Conservation (phyloP, 192 early-diverging fungal genomes). For the Thoreauomyces humboldtii region DNA sequence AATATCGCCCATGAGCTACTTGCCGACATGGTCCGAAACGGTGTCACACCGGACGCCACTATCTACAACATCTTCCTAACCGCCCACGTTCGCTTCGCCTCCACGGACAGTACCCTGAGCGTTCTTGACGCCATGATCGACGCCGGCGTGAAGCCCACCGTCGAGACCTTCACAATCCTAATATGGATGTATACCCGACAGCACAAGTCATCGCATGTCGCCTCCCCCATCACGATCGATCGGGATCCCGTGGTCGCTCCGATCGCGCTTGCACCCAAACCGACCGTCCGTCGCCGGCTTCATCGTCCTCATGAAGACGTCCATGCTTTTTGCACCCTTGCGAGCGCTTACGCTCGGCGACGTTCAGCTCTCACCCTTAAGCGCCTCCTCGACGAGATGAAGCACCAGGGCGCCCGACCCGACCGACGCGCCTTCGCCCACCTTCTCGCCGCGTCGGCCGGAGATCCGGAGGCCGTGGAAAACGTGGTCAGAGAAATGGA, state of each 20-base stretch:
- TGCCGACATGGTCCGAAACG: conserved; percentile 9
- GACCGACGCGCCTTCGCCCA: neutral
- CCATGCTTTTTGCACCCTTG: conserved; percentile 2
- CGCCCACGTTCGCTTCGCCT: conserved; percentile 12
- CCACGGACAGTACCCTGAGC: neutral
- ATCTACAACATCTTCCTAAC: conserved; percentile 16
- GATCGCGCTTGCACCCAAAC: neutral
- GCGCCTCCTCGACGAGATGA: conserved; percentile 4
- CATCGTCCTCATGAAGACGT: neutral
- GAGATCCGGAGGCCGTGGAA: no score
- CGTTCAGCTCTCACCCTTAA: neutral
- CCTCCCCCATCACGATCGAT: neutral
- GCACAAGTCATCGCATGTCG: neutral
- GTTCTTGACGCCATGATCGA: conserved; percentile 8
- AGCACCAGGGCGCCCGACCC: neutral
- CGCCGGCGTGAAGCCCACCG: conserved; percentile 6
- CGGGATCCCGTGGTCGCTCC: neutral
- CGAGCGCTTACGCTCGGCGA: conserved; percentile 3
- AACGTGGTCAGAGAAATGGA: no score
- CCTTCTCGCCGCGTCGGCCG: neutral
- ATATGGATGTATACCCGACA: conserved; percentile 17
- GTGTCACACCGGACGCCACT: conserved; percentile 15
- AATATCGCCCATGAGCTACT: neutral
- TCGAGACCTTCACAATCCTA: conserved; percentile 20
- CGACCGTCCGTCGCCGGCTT: neutral